Evolutionary conservation across 177 flowering plant genomes (phyloP).

Genomic region (Vitis hybrid): DNA sequence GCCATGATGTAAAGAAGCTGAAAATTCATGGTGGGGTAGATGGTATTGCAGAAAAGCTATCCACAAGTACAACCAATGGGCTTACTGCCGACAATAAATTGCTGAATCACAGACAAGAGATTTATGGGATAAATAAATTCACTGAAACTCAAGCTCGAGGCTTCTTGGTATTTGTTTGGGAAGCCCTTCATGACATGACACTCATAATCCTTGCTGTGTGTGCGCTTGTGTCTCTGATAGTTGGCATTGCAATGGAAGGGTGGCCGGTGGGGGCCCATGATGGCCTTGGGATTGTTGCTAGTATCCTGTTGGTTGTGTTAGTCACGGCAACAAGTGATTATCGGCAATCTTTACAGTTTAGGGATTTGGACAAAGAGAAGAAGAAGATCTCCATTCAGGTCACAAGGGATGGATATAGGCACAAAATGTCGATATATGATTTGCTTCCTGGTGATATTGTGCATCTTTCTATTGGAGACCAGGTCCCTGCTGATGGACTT

Average conservation of each 20-base stretch:
- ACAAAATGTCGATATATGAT: slow-evolving; percentile 69
- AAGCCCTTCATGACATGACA: slow-evolving; percentile 82
- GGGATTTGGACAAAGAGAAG: slow-evolving; percentile 77
- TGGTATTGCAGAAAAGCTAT: slow-evolving; percentile 60
- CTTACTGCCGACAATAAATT: slow-evolving; percentile 33
- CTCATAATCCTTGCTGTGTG: slow-evolving; percentile 75
- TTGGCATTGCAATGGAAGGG: slow-evolving; percentile 69
- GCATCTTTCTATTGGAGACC: slow-evolving; percentile 75
- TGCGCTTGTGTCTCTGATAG: slow-evolving; percentile 69
- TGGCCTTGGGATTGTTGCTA: slow-evolving; percentile 78
- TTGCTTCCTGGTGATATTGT: slow-evolving; percentile 77
- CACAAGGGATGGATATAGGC: slow-evolving; percentile 60
- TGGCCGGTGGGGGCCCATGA: slow-evolving; percentile 84
- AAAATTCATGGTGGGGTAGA: slow-evolving; percentile 57
- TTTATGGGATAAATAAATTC: slow-evolving; percentile 68
- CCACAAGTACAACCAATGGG: slow-evolving; percentile 44
- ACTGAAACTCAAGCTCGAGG: slow-evolving; percentile 44
- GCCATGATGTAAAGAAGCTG: slow-evolving; percentile 68
- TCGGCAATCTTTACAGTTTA: slow-evolving; percentile 72
- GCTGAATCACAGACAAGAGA: slow-evolving; percentile 40
- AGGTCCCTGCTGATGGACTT: slow-evolving; percentile 83
- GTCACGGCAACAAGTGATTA: slow-evolving; percentile 81
- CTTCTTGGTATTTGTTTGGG: slow-evolving; percentile 78
- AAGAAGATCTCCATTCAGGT: slow-evolving; percentile 73
- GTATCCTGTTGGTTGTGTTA: slow-evolving; percentile 67